phyloP scores from a whole-genome alignment of 2,329 filamentous ascomycete genomes.

The Claviceps sp. region DNA sequence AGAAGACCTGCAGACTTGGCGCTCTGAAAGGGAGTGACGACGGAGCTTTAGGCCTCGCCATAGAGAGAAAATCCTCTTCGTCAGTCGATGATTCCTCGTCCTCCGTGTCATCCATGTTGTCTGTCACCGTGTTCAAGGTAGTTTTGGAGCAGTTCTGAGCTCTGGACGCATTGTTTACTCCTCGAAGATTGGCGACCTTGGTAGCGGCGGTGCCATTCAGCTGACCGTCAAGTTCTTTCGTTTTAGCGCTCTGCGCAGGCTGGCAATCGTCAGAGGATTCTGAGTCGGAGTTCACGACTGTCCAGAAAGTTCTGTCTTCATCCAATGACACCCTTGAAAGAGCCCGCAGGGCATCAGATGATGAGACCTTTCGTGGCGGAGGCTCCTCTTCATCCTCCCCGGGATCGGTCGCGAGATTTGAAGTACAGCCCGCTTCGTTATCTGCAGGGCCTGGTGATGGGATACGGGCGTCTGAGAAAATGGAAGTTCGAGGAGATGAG shows the following conservation, averaged over 20 bases:
- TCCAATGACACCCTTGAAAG: conserved; percentile 38
- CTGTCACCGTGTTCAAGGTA: background rate
- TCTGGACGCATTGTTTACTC: background rate
- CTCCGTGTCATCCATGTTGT: conserved; percentile 9
- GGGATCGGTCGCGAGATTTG: conserved; percentile 23
- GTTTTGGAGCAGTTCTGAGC: background rate
- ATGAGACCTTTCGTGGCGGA: conserved; percentile 40
- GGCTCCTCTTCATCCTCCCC: conserved; percentile 27
- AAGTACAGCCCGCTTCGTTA: conserved; percentile 16
- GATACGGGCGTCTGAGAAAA: conserved; percentile 17
- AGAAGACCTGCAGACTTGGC: background rate
- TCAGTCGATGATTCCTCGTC: conserved; percentile 21
- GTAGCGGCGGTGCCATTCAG: background rate
- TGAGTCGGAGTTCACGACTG: conserved; percentile 27
- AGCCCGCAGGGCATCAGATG: conserved; percentile 39
- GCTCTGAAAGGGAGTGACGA: background rate
- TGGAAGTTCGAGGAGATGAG: conserved; percentile 33
- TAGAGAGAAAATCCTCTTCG: conserved; percentile 28
- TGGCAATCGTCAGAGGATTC: conserved; percentile 12
- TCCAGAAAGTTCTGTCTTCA: conserved; percentile 34
- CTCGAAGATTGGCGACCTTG: background rate
- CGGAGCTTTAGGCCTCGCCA: conserved; percentile 16
- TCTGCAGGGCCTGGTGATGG: conserved; percentile 13
- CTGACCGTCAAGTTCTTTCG: background rate
- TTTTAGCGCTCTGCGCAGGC: background rate